Conservation (phyloP, 257 asterid species). For the Solanum chiquidenum region DNA sequence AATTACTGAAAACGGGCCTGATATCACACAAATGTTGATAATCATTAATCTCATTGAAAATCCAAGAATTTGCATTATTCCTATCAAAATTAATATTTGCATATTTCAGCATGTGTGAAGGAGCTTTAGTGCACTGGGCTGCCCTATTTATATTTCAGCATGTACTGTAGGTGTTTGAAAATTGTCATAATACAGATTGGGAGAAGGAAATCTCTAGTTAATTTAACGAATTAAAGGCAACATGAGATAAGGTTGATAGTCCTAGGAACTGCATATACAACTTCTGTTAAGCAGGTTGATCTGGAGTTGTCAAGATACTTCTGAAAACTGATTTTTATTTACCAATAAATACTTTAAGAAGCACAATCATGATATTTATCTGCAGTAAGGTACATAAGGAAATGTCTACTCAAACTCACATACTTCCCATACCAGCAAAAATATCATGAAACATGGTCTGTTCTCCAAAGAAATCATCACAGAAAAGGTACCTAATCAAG, state of each 20-base stretch:
- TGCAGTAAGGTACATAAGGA: not conserved
- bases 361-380: not conserved
- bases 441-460: constrained; percentile 82
- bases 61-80: constrained; percentile 7
- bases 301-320: not conserved
- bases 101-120: not conserved
- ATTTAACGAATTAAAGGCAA: not conserved
- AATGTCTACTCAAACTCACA: not conserved
- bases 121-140: not conserved
- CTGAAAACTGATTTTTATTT: not conserved
- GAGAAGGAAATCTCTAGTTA: not conserved
- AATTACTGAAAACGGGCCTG: constrained; percentile 88
- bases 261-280: not conserved
- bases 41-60: constrained; percentile 13
- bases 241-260: not conserved
- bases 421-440: constrained; percentile 61
- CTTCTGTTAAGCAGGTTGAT: not conserved
- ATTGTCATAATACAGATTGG: not conserved
- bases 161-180: not conserved
- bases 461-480: constrained; percentile 96
- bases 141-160: not conserved
- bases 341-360: not conserved
- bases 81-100: not conserved
- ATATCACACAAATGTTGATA: not conserved
- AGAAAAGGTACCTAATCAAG: constrained; percentile 73